phyloP scores from a whole-genome alignment of 345 rosid species.

The Gossypium raimondii region DNA sequence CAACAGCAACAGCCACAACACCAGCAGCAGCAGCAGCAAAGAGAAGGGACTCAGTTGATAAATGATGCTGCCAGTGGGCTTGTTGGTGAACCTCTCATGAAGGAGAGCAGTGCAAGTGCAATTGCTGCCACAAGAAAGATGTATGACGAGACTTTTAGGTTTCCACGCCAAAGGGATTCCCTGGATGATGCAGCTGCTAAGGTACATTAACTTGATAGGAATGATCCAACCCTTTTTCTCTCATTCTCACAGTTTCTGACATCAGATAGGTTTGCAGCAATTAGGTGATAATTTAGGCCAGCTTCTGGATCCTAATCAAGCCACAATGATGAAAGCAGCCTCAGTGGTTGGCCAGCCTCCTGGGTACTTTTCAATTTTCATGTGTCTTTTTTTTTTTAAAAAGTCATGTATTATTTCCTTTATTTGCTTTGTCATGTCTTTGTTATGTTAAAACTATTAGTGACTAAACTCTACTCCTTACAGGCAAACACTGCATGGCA shows the following conservation, averaged over 20 bases:
- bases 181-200: constrained; percentile 40
- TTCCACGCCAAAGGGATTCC: constrained; percentile 50
- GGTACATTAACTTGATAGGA: constrained; percentile 28
- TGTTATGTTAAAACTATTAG: constrained; percentile 1
- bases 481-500: constrained; percentile 41
- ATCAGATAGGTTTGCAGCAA: constrained; percentile 31
- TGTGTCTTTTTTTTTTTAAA: constrained; percentile 4
- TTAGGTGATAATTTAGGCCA: constrained; percentile 40
- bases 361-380: constrained; percentile 33
- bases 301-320: constrained; percentile 44
- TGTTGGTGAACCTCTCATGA: constrained; percentile 28
- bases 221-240: neutral
- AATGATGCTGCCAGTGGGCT: constrained; percentile 27
- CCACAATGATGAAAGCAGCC: constrained; percentile 42
- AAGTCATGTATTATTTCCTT: neutral
- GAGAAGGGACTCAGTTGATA: constrained; percentile 36
- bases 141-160: constrained; percentile 48
- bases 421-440: constrained; percentile 8
- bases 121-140: constrained; percentile 41
- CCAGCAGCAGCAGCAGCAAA: constrained; percentile 39
- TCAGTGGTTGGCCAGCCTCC: constrained; percentile 39
- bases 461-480: constrained; percentile 1
- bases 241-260: constrained; percentile 7
- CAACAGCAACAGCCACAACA: constrained; percentile 33
- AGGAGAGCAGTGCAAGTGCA: constrained; percentile 38